Base-by-base conservation (phyloP, 257 asterid genomes). In the Schizonepeta tenuifolia region DNA sequence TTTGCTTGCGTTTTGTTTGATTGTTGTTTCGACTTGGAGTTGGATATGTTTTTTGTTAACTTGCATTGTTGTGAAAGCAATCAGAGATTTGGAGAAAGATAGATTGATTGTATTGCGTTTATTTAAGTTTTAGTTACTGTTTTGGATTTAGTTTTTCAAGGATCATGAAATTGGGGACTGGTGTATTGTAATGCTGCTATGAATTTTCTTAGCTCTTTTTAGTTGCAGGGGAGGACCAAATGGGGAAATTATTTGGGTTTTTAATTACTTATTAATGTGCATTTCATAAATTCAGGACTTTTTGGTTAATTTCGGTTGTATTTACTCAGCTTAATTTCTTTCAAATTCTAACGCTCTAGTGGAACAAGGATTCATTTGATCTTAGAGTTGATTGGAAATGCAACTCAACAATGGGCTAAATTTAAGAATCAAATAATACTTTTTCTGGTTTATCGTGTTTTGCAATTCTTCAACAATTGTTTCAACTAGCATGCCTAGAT, bases 11-110 rank as follows among this genome's bases (percentile, higher is more conserved):
- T 43, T 2, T 36, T 69, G 44, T 44, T 14, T 6, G 3, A 18
- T 40, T 0, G 12, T 6, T 53, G 12, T 6, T 53, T 56, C 43
- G 3, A 12, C 15, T 59, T 65, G 5, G 3, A 51, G 46, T 46
- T 64, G 9, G 35, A 4, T 24, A 20, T 28, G 70, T 13, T 10
- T 6, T 51, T 36, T n/a, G 70, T 18, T n/a, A 17, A 24, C 12
- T 38, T 53, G 22, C 55, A 71, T 51, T 69, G 76, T 63, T 70
- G 8, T 58, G 41, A 10, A 58, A 57, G 57, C 35, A 50, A 40
- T 24, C 17, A 4, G 11, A 33, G 63, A 55, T 22, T 73, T 65
- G 3, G 44, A 5, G 58, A 6, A 28, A 13, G 38, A 20, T 18
- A 10, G 53, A 18, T 44, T 22, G 46, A 14, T 66, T 14, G 21